Base-by-base conservation (phyloP, 1,139 yeast genomes). In the Kodamaea plutei region DNA sequence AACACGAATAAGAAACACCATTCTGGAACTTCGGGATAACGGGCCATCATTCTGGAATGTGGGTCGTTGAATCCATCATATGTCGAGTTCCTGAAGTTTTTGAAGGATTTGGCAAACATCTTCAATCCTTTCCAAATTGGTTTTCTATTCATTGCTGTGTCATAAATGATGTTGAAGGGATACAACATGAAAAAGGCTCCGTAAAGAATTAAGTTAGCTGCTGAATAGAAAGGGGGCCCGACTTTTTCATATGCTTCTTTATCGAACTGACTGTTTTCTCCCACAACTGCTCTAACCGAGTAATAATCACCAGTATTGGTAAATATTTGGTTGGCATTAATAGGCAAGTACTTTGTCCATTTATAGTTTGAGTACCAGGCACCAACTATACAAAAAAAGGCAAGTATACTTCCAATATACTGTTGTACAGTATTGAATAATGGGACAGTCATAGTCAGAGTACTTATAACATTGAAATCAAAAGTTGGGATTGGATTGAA, bases 171-270 rank as follows among this genome's bases (percentile, higher is more conserved):
- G 5, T 34, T 37, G 31, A 44, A 42, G 2, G 51, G 50, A 25
- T 43, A 45, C n/a, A 44, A 9, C 9, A 43, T 41, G 22, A 45
- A 40, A 12, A 37, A 38, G 3, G 46, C 36, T 6, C 47, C 47
- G 28, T 41, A 45, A 3, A 23, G 28, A 12, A 45, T 40, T 31
- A 45, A 33, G 28, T 37, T 35, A 6, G 58, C 64, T 5, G 68
- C 66, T 2, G 63, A 41, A 34, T 59, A 61, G 39, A 51, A 63
- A 26, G 68, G 67, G 2, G 76, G 77, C 1, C 72, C 41, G 52
- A 43, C 8, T 40, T 52, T 37, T 8, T 39, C 25, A 31, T 45
- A 45, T 24, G 43, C 42, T 9, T 23, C 36, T 2, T 40, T 10
- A 17, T 39, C 43, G 20, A 46, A 40, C 19, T 29, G 23, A 16